phyloP scores from a whole-genome alignment of 73 alveolate genomes.

The Uronychia setigera region DNA sequence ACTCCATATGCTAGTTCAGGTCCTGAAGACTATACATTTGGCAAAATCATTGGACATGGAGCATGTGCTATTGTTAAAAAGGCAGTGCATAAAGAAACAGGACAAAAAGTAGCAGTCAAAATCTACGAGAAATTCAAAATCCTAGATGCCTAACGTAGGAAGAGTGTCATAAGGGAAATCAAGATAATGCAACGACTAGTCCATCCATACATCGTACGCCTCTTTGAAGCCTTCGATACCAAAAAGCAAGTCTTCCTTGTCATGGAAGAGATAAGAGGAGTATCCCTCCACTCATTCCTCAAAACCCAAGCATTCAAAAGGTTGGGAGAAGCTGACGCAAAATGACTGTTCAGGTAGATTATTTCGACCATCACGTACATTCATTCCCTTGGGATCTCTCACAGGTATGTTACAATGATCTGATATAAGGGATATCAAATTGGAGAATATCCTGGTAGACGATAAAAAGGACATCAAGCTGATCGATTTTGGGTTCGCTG shows the following conservation, averaged over 20 bases:
- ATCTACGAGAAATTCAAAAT: conserved; percentile 63
- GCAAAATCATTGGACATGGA: conserved; percentile 59
- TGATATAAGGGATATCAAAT: conserved; percentile 32
- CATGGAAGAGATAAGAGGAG: conserved; percentile 53
- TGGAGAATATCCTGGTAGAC: conserved; percentile 29
- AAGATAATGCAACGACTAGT: conserved; percentile 31
- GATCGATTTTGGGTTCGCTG: conserved; percentile 50
- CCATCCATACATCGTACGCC: conserved; percentile 55
- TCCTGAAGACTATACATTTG: conserved; percentile 25
- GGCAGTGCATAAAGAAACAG: conserved; percentile 46
- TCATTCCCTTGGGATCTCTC: conserved; percentile 27
- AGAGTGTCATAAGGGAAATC: conserved; percentile 62
- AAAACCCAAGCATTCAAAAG: conserved; percentile 28
- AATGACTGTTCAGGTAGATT: conserved; percentile 28
- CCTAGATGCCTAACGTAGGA: conserved; percentile 45
- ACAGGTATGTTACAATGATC: conserved; percentile 8
- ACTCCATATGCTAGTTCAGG: conserved; percentile 41
- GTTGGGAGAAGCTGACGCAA: conserved; percentile 57
- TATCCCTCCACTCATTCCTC: conserved; percentile 42
- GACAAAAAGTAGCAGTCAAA: conserved; percentile 58
- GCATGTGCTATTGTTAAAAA: conserved; percentile 65
- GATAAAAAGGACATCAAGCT: conserved; percentile 12
- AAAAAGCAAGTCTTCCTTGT: conserved; percentile 41
- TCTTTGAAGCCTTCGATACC: conserved; percentile 59
- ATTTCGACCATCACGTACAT: conserved; percentile 9